Evolutionary conservation across 768 basidiomycete species (phyloP).

Genomic region (Amanita fuliginea): DNA sequence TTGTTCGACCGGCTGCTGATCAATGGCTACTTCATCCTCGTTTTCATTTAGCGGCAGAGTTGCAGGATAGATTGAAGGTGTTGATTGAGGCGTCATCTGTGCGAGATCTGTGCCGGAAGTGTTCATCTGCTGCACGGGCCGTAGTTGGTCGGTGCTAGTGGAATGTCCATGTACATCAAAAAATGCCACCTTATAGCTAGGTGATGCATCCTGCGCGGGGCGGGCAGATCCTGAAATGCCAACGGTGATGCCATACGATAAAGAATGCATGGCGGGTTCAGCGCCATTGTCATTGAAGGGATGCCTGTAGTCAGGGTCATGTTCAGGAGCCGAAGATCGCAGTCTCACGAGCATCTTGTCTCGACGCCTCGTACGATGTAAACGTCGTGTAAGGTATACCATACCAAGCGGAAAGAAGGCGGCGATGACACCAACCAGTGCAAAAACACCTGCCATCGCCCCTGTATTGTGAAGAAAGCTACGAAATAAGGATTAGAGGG

Average conservation of each 20-base stretch:
- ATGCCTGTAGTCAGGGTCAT: background rate
- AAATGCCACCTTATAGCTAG: background rate
- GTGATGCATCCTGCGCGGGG: background rate
- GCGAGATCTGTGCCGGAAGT: constrained; percentile 3
- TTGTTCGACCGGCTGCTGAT: background rate
- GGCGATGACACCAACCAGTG: constrained; percentile 48
- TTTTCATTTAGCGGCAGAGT: constrained; percentile 28
- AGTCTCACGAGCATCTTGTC: constrained; percentile 25
- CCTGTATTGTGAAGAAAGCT: constrained; percentile 61
- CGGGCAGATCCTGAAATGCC: background rate
- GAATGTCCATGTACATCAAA: background rate
- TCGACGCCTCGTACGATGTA: constrained; percentile 24
- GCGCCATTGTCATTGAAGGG: background rate
- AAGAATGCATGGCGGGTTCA: background rate
- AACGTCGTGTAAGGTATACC: constrained; percentile 31
- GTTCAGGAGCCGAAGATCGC: constrained; percentile 19
- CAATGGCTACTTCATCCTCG: constrained; percentile 9
- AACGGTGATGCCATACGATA: background rate
- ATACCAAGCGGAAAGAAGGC: constrained; percentile 33
- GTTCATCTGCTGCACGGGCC: constrained; percentile 1
- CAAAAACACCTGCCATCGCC: constrained; percentile 66
- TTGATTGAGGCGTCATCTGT: constrained; percentile 28
- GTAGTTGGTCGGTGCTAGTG: background rate
- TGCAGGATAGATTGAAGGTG: constrained; percentile 40
- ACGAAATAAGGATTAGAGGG: constrained; percentile 5